Percentiles rank a stretch among this genome's conserved stretches.
Evolutionary conservation across 108 stramenopile genomes (phyloP).

Genomic region (Schizochytrium sp.): DNA sequence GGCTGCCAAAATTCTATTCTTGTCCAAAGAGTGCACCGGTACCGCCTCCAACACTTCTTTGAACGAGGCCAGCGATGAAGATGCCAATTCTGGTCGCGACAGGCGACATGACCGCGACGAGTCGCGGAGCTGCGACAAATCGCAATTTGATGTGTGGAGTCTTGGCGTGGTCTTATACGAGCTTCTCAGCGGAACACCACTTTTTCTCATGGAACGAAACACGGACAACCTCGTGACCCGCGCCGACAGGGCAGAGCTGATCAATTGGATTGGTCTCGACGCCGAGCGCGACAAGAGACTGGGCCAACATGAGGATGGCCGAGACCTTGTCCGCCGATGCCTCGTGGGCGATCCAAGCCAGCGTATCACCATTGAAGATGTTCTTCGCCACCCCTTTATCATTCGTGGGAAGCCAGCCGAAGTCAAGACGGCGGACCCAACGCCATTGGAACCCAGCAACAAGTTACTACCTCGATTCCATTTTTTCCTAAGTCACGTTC

Average conservation of each 20-base stretch:
- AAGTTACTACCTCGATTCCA: neutral
- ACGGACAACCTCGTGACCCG: neutral
- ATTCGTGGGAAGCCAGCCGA: neutral
- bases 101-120: no score
- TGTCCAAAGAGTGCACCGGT: neutral
- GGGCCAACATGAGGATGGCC: neutral
- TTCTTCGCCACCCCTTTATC: neutral
- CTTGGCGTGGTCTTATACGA: slow-evolving; percentile 30
- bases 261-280: neutral
- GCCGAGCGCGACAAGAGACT: neutral
- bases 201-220: neutral
- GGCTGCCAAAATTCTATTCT: neutral
- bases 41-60: no score
- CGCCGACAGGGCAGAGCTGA: neutral
- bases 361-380: neutral
- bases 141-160: slow-evolving; percentile 26
- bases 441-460: neutral
- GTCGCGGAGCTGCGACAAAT: no score
- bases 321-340: neutral
- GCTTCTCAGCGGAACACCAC: neutral
- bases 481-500: neutral
- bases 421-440: no score
- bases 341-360: neutral
- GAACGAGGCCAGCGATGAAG: no score
- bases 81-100: no score